A percentile compares a stretch with the other conserved stretches of the same genome.
These are phyloP conservation scores for Fusarium domesticum DNA, from an alignment of 2,329 filamentous ascomycete species.

Conservation along the genomic window DNA sequence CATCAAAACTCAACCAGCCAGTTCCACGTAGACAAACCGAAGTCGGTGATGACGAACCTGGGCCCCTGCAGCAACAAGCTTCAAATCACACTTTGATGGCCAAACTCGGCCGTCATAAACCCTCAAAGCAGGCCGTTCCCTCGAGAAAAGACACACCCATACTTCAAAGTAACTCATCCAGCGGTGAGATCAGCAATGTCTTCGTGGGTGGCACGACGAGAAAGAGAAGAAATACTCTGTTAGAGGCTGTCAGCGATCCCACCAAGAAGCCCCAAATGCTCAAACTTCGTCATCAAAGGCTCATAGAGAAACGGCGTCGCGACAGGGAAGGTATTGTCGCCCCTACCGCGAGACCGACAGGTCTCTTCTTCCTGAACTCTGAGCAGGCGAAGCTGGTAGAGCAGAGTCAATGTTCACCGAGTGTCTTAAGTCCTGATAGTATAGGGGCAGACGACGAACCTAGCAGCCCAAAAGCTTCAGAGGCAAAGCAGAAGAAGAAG, in stretches of 20 bases:
- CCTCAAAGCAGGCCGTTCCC: slow-evolving; percentile 3
- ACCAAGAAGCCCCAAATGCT: slow-evolving; percentile 42
- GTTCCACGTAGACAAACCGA: not conserved
- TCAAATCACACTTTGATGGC: slow-evolving; percentile 1
- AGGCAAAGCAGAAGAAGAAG: slow-evolving; percentile 25
- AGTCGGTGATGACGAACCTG: not conserved
- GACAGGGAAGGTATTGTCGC: slow-evolving; percentile 42
- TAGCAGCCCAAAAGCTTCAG: not conserved
- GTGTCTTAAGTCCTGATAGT: not conserved
- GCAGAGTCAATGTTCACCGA: not conserved
- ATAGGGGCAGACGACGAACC: slow-evolving; percentile 12
- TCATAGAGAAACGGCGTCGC: slow-evolving; percentile 42
- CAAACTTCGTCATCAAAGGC: slow-evolving; percentile 34
- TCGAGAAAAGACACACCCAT: slow-evolving; percentile 1
- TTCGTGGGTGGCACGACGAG: slow-evolving; percentile 43
- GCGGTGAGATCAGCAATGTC: slow-evolving; percentile 36
- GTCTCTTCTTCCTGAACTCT: slow-evolving; percentile 32
- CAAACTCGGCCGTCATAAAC: slow-evolving; percentile 6
- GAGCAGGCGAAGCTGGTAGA: slow-evolving; percentile 5
- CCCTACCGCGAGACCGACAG: slow-evolving; percentile 34
- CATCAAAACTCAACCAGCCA: too few species aligned
- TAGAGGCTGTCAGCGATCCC: slow-evolving; percentile 41
- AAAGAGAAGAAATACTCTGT: slow-evolving; percentile 37
- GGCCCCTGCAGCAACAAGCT: not conserved
- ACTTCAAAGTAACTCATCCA: not conserved